Base-by-base conservation (phyloP, 176 grass and related monocot genomes). In the Musa acuminata region DNA sequence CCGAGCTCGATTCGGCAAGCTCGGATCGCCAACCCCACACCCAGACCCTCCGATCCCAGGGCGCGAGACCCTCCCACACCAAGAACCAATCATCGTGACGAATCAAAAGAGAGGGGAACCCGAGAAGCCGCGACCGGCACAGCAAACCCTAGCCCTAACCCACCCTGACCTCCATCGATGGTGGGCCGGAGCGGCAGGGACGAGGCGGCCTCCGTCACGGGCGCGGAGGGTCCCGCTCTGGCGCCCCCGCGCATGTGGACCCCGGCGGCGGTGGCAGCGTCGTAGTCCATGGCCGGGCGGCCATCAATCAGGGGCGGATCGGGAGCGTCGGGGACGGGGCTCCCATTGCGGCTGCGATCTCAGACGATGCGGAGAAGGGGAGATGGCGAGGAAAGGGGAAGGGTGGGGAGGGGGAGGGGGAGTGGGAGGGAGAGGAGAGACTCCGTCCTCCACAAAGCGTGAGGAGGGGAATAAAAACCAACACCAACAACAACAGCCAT, bases 201-300 rank as follows among this genome's bases (percentile, higher is more conserved):
- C 60, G 82, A 63, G 57, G 81, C 72, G 68, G 82, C 72, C 54
- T 85, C 80, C 76, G 82, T 82, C 64, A 67, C 76, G 75, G 85
- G 72, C 77, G 72, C 77, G 19, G 80, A 76, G 17, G 67, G 12
- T 0, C 35, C 35, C 69, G 82, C 79, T 76, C 84, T 52, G 79
- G 73, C 75, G 78, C 81, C 81, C 83, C 79, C 67, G 67, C 17
- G 67, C 48, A 51, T 70, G 67, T 51, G 67, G 67, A 70, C 67
- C 67, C 67, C 67, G 67, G 67, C 88, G 77, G 88, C 82, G 74
- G 74, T 85, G 77, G 88, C 82, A 70, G 74, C 54, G 54, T 85
- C 82, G 54, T 87, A 85, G 85, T 82, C 87, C 63, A 70, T 80
- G 76, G 55, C 73, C 73, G 76, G 58, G 26, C 8, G 8, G 49